Percentiles rank a stretch among this genome's conserved stretches.
These are phyloP conservation scores for Mediolabrus comicus DNA, from an alignment of 108 stramenopile species.

Conservation along the genomic window DNA sequence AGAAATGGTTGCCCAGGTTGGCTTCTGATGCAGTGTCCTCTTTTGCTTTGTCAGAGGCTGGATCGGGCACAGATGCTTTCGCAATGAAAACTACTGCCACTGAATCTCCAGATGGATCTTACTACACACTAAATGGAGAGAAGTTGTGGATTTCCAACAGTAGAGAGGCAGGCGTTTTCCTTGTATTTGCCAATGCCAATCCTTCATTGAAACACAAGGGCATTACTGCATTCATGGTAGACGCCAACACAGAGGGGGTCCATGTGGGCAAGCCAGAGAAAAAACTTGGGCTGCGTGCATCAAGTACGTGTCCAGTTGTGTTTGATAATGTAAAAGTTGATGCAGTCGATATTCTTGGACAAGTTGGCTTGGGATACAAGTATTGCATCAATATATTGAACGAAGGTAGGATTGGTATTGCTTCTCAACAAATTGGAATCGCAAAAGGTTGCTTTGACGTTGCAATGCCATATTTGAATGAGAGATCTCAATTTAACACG, in stretches of 20 bases:
- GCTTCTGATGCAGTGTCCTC: slow-evolving; percentile 82
- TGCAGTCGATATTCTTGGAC: slow-evolving; percentile 72
- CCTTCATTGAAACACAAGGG: slow-evolving; percentile 88
- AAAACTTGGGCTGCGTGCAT: slow-evolving; percentile 91
- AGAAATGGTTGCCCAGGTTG: slow-evolving; percentile 82
- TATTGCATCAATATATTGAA: slow-evolving; percentile 96
- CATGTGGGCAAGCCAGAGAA: slow-evolving; percentile 86
- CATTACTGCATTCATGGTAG: slow-evolving; percentile 94
- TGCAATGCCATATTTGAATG: slow-evolving; percentile 86
- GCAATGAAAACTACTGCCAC: slow-evolving; percentile 86
- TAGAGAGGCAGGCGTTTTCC: slow-evolving; percentile 85
- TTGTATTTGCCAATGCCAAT: slow-evolving; percentile 92
- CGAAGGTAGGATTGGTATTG: slow-evolving; percentile 97
- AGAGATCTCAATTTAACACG: slow-evolving; percentile 90
- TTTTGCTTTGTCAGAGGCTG: slow-evolving; percentile 92
- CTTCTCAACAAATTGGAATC: slow-evolving; percentile 90
- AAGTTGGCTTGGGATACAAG: slow-evolving; percentile 91
- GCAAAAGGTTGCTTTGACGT: slow-evolving; percentile 91
- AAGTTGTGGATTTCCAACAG: slow-evolving; percentile 96
- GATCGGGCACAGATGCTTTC: slow-evolving; percentile 92
- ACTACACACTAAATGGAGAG: slow-evolving; percentile 84
- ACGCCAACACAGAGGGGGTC: slow-evolving; percentile 78
- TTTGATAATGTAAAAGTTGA: slow-evolving; percentile 90
- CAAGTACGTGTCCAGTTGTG: slow-evolving; percentile 87
- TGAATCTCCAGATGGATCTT: slow-evolving; percentile 66